These are phyloP conservation scores for Aleurites moluccanus DNA, from an alignment of 441 rosid genomes.

Conservation along the genomic window DNA sequence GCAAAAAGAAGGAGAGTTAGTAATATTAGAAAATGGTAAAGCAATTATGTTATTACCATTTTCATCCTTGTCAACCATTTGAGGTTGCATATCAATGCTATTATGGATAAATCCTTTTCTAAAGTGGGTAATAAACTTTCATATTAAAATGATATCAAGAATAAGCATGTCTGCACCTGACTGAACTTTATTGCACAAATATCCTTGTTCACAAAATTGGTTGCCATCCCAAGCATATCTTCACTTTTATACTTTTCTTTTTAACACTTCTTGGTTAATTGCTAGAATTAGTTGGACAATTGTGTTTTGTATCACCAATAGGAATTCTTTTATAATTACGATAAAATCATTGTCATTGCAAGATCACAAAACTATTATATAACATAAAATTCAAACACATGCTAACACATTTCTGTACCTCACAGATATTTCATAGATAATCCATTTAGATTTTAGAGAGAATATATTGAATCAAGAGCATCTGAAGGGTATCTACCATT, in stretches of 20 bases:
- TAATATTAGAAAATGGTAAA: neutral
- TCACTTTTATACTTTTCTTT: neutral
- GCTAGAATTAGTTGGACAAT: neutral
- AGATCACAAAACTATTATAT: neutral
- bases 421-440: neutral
- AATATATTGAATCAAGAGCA: conserved; percentile 9
- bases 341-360: neutral
- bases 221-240: conserved; percentile 3
- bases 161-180: neutral
- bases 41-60: neutral
- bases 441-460: conserved; percentile 5
- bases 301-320: neutral
- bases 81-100: neutral
- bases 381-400: neutral
- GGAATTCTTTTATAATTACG: neutral
- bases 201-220: neutral
- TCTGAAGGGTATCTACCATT: conserved; percentile 38
- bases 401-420: neutral
- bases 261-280: conserved; percentile 1
- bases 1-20: conserved; percentile 20
- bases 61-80: neutral
- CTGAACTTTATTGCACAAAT: neutral
- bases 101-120: neutral
- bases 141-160: neutral
- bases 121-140: neutral